phyloP scores from a whole-genome alignment of 2,329 filamentous ascomycete species.

The Chaetomium olivaceum region DNA sequence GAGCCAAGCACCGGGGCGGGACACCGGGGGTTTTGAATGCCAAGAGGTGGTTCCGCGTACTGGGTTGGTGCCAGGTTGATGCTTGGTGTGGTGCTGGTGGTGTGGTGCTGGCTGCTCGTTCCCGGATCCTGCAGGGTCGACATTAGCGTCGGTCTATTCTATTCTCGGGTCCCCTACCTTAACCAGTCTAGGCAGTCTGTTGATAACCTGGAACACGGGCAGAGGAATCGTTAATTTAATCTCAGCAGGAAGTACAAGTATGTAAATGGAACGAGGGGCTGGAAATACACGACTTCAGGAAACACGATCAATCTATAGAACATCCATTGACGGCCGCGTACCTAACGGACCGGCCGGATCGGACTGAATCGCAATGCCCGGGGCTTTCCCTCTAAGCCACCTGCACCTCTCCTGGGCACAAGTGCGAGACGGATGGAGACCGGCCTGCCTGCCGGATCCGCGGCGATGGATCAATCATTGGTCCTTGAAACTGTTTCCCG shows the following conservation, averaged over 20 bases:
- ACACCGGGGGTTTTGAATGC: conserved; percentile 30
- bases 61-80: neutral
- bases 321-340: too few species aligned
- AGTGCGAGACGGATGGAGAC: neutral
- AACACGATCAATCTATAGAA: too few species aligned
- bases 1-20: conserved; percentile 25
- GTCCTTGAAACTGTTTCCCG: neutral
- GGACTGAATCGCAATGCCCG: too few species aligned
- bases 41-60: conserved; percentile 26
- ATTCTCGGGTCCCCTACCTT: neutral
- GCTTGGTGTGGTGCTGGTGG: neutral
- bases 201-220: neutral
- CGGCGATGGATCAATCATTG: neutral
- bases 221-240: neutral
- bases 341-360: too few species aligned
- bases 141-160: conserved; percentile 1
- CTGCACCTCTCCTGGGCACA: too few species aligned
- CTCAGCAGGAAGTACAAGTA: too few species aligned
- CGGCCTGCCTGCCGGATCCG: neutral
- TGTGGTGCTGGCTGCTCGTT: conserved; percentile 2
- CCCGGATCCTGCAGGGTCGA: conserved; percentile 14
- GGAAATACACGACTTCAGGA: neutral
- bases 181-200: neutral
- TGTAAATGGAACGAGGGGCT: too few species aligned
- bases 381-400: too few species aligned